These are phyloP conservation scores for Calonectria pteridis DNA, from an alignment of 2,329 filamentous ascomycete genomes.

Conservation along the genomic window DNA sequence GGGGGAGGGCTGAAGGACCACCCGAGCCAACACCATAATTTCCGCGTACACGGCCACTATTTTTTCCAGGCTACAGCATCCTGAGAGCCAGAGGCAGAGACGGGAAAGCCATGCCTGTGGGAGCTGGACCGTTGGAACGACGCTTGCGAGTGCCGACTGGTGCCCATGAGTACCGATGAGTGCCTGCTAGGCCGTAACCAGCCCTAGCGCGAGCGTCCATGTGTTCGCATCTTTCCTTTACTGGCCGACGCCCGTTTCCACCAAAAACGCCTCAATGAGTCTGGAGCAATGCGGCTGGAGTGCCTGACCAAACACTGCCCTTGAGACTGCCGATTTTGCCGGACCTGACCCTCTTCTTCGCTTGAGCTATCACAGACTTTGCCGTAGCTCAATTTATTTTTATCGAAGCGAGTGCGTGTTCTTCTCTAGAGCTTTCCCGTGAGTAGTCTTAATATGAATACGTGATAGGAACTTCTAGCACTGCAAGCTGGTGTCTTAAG, in stretches of 20 bases:
- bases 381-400: not conserved
- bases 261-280: not conserved
- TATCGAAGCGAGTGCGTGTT: not conserved
- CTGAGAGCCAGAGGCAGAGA: not conserved
- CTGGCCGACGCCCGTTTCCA: not conserved
- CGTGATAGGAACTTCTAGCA: not conserved
- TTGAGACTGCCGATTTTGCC: not conserved
- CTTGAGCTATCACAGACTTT: not conserved
- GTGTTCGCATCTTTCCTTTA: not conserved
- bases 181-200: not conserved
- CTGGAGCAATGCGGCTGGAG: slow-evolving; percentile 6
- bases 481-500: not conserved
- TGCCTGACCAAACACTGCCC: not conserved
- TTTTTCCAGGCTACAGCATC: not conserved
- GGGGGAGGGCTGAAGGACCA: not conserved
- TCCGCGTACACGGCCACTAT: not conserved
- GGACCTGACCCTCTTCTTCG: not conserved
- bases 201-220: not conserved
- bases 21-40: not conserved
- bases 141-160: not conserved
- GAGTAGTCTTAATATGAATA: not conserved
- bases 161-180: not conserved
- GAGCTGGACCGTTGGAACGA: not conserved
- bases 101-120: not conserved
- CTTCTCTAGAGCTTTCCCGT: not conserved